Base-by-base conservation (phyloP, 805 yeast species). In the Cyberlindnera americana region DNA sequence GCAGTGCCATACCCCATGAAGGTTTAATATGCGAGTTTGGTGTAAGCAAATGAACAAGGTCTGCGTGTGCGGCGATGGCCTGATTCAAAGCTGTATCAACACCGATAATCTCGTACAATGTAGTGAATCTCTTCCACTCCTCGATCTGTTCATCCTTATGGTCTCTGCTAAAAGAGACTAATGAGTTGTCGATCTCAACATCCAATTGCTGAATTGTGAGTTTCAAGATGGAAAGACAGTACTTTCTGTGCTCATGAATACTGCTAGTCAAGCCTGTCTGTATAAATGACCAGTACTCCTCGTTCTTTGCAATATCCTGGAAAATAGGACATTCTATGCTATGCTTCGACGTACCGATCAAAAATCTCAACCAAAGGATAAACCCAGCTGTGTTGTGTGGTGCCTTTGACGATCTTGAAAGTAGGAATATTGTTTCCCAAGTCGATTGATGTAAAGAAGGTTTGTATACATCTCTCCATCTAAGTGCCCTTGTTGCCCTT, bases 1-100 rank as follows among this genome's bases (percentile, higher is more conserved):
- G 64, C n/a, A 89, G 62, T 4, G 83, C 69, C 42, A 84, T 65
- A 0, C 85, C 82, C 90, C 95, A 88, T 1, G 81, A 69, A 1
- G 81, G 69, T 25, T 81, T 79, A 37, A 88, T 72, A 18, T 62
- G 49, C 0, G 85, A 75, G 2, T 59, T 46, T 3, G 74, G 70
- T 0, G 69, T 54, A 18, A 86, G 66, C 12, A 85, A 57, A 1
- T 62, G 63, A 2, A 77, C 56, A 31, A 89, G 74, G 50, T 86
- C 95, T 7, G 63, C 62, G 1, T 73, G 61, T 0, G 93, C 91
- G 11, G 87, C 95, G 49, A 81, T 80, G 1, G 90, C 78, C 60
- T 90, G 96, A 51, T 90, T 89, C 51, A 86, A 62, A 0, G 96
- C 84, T 0, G 96, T 78, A 57, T 89, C 96, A 28, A 89, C 72